These are phyloP conservation scores for Geranium incanum DNA, from an alignment of 441 rosid species.

Conservation along the genomic window DNA sequence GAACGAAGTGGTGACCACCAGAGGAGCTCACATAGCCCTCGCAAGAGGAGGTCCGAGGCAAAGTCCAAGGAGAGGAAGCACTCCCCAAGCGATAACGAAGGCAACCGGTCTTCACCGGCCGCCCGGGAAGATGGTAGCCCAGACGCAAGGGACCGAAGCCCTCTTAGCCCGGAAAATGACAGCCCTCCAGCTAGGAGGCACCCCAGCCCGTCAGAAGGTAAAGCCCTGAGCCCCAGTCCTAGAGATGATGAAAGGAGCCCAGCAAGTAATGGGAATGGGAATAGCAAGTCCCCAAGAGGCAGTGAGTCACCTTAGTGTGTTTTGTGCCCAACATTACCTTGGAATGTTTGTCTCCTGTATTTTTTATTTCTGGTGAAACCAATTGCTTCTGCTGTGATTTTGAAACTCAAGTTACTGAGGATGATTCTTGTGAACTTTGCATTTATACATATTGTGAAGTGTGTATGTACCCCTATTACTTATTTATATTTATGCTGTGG, in stretches of 20 bases:
- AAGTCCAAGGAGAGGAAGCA: constrained; percentile 40
- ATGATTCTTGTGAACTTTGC: too few relatives aligned
- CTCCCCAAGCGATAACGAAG: constrained; percentile 39
- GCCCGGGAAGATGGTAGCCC: constrained; percentile 31
- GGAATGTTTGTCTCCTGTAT: too few relatives aligned
- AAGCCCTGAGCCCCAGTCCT: constrained; percentile 36
- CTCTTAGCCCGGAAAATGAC: constrained; percentile 24
- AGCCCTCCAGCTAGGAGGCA: constrained; percentile 28
- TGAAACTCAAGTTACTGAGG: too few relatives aligned
- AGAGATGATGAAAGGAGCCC: constrained; percentile 53
- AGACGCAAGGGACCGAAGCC: constrained; percentile 33
- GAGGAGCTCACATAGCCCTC: constrained; percentile 38
- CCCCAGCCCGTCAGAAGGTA: constrained; percentile 36
- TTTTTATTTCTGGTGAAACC: too few relatives aligned
- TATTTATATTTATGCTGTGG: too few relatives aligned
- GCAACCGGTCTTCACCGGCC: constrained; percentile 27
- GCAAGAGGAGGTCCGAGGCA: constrained; percentile 23
- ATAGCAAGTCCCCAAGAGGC: constrained; percentile 39
- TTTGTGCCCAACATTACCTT: too few relatives aligned
- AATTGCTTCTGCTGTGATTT: too few relatives aligned
- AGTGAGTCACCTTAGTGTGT: constrained; percentile 41
- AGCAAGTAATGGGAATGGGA: constrained; percentile 35
- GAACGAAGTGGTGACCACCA: constrained; percentile 40
- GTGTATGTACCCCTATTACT: too few relatives aligned
- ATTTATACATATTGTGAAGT: too few relatives aligned